Percentiles rank a stretch among this genome's conserved stretches.
Evolutionary conservation across 371 early-diverging fungal species (phyloP).

Genomic region (Mortierella sp.): DNA sequence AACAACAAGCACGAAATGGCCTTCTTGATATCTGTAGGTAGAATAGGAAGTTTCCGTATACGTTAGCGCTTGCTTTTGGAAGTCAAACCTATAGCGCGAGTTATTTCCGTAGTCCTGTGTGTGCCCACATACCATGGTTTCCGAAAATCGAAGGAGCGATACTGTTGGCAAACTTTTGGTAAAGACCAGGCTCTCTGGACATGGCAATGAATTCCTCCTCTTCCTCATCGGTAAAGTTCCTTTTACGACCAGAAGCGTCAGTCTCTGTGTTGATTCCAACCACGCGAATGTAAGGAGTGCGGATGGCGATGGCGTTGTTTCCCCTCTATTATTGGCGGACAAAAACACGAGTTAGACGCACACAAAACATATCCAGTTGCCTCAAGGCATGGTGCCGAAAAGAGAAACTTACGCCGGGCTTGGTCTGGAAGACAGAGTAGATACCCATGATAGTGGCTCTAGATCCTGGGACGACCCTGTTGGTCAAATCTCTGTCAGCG

Average conservation of each 20-base stretch:
- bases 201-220: conserved; percentile 92
- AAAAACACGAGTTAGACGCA: background rate
- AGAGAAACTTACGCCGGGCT: conserved; percentile 58
- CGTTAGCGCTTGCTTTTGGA: background rate
- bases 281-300: conserved; percentile 94
- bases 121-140: conserved; percentile 64
- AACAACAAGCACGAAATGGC: conserved; percentile 98
- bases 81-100: background rate
- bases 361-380: background rate
- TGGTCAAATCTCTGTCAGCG: conserved; percentile 91
- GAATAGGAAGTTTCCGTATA: background rate
- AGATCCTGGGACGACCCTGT: conserved; percentile 96
- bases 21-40: conserved; percentile 94
- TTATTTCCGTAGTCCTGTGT: background rate
- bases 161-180: conserved; percentile 90
- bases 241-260: conserved; percentile 75
- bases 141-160: conserved; percentile 99
- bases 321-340: conserved; percentile 49
- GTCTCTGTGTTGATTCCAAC: conserved; percentile 91
- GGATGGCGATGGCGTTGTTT: conserved; percentile 83
- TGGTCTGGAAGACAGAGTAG: conserved; percentile 91
- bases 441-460: conserved; percentile 97
- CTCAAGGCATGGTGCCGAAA: background rate
- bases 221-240: conserved; percentile 89
- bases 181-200: conserved; percentile 90